phyloP scores from a whole-genome alignment of 768 basidiomycete species.

The Amanita thiersii region DNA sequence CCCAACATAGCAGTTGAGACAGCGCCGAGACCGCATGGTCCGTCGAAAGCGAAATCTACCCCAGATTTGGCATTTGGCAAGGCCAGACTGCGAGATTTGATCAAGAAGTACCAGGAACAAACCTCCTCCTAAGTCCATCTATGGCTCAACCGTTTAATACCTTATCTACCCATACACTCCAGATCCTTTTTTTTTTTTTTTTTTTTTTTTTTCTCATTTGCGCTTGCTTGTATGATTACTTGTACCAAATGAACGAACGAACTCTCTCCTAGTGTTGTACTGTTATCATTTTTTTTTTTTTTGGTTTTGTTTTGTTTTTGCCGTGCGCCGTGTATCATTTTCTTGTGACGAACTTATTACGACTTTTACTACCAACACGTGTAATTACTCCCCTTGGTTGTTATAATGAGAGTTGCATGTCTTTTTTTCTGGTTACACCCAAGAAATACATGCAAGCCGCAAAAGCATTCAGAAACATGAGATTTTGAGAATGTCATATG shows the following conservation, averaged over 20 bases:
- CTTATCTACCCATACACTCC: neutral
- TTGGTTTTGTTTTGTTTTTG: too few relatives aligned
- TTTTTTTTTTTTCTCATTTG: neutral
- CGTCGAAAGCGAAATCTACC: slow-evolving; percentile 14
- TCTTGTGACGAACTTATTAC: too few relatives aligned
- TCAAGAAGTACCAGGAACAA: slow-evolving; percentile 69
- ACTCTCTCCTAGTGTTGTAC: neutral
- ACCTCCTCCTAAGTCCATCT: slow-evolving; percentile 12
- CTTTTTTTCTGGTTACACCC: too few relatives aligned
- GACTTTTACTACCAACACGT: too few relatives aligned
- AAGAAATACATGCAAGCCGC: too few relatives aligned
- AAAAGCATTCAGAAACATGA: too few relatives aligned
- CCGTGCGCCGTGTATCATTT: too few relatives aligned
- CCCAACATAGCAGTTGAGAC: too few relatives aligned
- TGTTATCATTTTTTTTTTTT: neutral
- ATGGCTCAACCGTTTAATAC: slow-evolving; percentile 3
- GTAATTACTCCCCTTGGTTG: too few relatives aligned
- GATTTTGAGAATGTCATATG: too few relatives aligned
- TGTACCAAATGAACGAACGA: neutral
- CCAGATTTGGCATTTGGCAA: slow-evolving; percentile 66
- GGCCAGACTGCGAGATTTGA: slow-evolving; percentile 67
- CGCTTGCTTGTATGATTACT: neutral
- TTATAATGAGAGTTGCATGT: too few relatives aligned
- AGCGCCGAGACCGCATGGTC: slow-evolving; percentile 6
- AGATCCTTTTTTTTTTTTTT: neutral